These are phyloP conservation scores for Metschnikowia cubensis DNA, from an alignment of 805 yeast species.

Conservation along the genomic window DNA sequence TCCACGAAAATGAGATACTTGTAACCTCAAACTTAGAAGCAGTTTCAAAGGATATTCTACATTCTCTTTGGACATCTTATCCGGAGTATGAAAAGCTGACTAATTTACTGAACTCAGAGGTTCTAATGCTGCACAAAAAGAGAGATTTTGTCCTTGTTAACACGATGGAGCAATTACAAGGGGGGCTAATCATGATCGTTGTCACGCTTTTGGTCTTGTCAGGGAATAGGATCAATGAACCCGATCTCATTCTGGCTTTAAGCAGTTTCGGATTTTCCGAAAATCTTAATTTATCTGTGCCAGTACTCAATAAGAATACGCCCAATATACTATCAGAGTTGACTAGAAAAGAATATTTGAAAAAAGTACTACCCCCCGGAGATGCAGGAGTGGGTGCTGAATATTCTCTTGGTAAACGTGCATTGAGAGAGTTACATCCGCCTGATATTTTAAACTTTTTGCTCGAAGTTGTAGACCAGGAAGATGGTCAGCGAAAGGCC, in stretches of 20 bases:
- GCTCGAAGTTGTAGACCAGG: slow-evolving; percentile 18
- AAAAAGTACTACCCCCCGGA: slow-evolving; percentile 13
- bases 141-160: slow-evolving; percentile 19
- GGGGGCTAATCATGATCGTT: slow-evolving; percentile 29
- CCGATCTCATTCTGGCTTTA: slow-evolving; percentile 21
- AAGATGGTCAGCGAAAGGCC: slow-evolving; percentile 22
- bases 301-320: slow-evolving; percentile 20
- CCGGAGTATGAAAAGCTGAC: neutral
- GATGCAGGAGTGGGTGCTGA: slow-evolving; percentile 17
- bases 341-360: slow-evolving; percentile 28
- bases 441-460: slow-evolving; percentile 25
- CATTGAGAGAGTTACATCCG: slow-evolving; percentile 32
- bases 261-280: slow-evolving; percentile 25
- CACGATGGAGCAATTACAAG: slow-evolving; percentile 26
- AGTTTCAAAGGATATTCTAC: slow-evolving; percentile 21
- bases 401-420: slow-evolving; percentile 31
- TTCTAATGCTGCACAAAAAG: slow-evolving; percentile 21
- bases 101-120: slow-evolving; percentile 1
- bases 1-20: slow-evolving; percentile 16
- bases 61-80: slow-evolving; percentile 22
- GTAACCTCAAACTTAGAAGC: slow-evolving; percentile 21
- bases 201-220: slow-evolving; percentile 27
- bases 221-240: slow-evolving; percentile 30
- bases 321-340: slow-evolving; percentile 25
- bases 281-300: slow-evolving; percentile 17